Percentiles rank a stretch among this genome's conserved stretches.
These are phyloP conservation scores for Cornus suecica DNA, from an alignment of 148 eudicot species.

Conservation along the genomic window DNA sequence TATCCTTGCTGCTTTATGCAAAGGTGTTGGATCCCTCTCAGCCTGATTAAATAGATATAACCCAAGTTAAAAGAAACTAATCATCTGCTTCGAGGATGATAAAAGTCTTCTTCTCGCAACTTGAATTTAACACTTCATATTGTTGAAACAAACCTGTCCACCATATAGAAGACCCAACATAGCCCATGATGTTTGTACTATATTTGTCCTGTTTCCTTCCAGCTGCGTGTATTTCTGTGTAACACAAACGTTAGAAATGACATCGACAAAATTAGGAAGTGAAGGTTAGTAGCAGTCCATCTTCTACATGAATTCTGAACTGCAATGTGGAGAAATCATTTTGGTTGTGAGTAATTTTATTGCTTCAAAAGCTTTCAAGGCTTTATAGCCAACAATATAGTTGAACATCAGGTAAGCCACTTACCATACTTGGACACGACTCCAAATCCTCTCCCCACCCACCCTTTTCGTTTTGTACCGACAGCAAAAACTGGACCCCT, in stretches of 20 bases:
- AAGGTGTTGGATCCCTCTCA: slow-evolving; percentile 21
- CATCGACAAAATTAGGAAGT: background rate
- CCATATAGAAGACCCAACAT: slow-evolving; percentile 32
- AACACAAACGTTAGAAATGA: background rate
- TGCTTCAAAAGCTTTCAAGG: too few species aligned
- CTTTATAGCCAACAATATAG: too few species aligned
- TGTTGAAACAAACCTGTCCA: slow-evolving; percentile 24
- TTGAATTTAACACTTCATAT: background rate
- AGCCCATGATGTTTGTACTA: slow-evolving; percentile 47
- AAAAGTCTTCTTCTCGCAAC: background rate
- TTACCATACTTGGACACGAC: slow-evolving; percentile 43
- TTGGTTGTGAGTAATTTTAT: too few species aligned
- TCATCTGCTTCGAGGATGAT: background rate
- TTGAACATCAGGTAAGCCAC: background rate
- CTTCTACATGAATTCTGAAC: background rate
- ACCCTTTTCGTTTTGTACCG: slow-evolving; percentile 44
- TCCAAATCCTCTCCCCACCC: slow-evolving; percentile 53
- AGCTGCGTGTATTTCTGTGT: slow-evolving; percentile 27
- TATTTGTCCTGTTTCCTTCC: slow-evolving; percentile 27
- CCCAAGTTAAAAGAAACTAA: background rate
- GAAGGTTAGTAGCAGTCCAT: too few species aligned
- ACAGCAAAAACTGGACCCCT: slow-evolving; percentile 32
- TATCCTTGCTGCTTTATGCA: slow-evolving; percentile 23
- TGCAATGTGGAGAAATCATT: too few species aligned
- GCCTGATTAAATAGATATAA: background rate